Evolutionary conservation across 2,329 filamentous ascomycete genomes (phyloP), one percentile per base, ranked within the genome.

Genomic region (Scedosporium boydii): DNA sequence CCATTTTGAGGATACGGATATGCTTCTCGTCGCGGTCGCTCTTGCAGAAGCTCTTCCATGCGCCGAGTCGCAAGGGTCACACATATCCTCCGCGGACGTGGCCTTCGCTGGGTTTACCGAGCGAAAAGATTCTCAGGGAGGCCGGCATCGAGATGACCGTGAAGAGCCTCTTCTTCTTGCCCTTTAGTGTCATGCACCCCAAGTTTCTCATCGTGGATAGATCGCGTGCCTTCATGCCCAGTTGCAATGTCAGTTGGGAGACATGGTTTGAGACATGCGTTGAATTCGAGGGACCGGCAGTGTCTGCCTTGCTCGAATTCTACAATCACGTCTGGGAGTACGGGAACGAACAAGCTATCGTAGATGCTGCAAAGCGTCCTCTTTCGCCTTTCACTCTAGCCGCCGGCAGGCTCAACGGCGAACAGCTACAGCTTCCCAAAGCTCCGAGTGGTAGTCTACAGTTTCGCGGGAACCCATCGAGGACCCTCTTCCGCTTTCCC

Each of bases 171-270:
- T 96, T 96, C 73, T 85, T 93, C 65, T 77, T 87, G 2, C 91
- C 91, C 0, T 86, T 95, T 64, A 91, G 89, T 68, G 87, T 96
- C n/a, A 89, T 95, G 85, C 91, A 96, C 70, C 88, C 90, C 0
- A 96, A 96, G 69, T 93, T 90, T 67, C 79, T 93, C 44, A 79
- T 95, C 14, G 73, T 93, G 1, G 91, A 96, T 70, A 81, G 87
- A 0, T 72, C 77, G 38, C 79, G 75, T 2, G 88, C 88, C 0
- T 87, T 88, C 68, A 73, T 95, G 9, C 90, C 90, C 0, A 91
- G 88, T 68, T 93, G 89, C 73, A 96, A 96, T 68, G 84, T 96
- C 4, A 92, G 88, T 69, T 95, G 89, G 89, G 91, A 95, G 72
- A 75, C 84, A n/a, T 96, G 91, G 91, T 87, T 93, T 27, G 91